These are phyloP conservation scores for Hypoxylon crocopeplum DNA, from an alignment of 495 filamentous ascomycete genomes.

Conservation along the genomic window DNA sequence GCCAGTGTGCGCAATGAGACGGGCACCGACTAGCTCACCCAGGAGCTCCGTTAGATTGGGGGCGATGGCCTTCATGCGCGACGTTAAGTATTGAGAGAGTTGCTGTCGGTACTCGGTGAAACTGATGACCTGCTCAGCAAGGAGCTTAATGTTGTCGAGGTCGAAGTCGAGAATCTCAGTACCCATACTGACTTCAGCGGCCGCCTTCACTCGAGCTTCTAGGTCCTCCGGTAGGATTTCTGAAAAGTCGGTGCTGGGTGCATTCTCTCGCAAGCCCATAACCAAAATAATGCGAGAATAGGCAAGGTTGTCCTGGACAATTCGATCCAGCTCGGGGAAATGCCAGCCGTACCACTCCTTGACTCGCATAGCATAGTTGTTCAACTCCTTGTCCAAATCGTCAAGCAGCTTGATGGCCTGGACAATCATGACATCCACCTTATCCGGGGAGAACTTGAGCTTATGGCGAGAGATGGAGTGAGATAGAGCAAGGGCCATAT, in stretches of 20 bases:
- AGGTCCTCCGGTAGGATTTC: slow-evolving; percentile 97
- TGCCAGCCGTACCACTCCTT: slow-evolving; percentile 99
- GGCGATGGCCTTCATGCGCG: slow-evolving; percentile 96
- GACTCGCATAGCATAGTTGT: slow-evolving; percentile 97
- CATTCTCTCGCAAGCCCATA: slow-evolving; percentile 86
- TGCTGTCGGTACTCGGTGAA: slow-evolving; percentile 89
- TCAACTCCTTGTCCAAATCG: slow-evolving; percentile 97
- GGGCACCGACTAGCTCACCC: slow-evolving; percentile 91
- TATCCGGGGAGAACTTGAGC: slow-evolving; percentile 98
- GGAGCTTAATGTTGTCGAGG: slow-evolving; percentile 84
- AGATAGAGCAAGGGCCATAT: slow-evolving; percentile 94
- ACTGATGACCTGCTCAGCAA: slow-evolving; percentile 91
- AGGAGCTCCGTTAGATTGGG: slow-evolving; percentile 95
- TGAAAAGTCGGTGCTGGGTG: slow-evolving; percentile 75
- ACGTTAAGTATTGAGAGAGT: slow-evolving; percentile 84
- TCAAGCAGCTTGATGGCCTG: slow-evolving; percentile 94
- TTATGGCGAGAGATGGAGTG: slow-evolving; percentile 98
- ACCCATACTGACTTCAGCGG: slow-evolving; percentile 97
- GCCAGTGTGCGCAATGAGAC: slow-evolving; percentile 94
- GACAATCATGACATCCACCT: slow-evolving; percentile 99
- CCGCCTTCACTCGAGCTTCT: slow-evolving; percentile 87
- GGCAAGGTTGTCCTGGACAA: slow-evolving; percentile 97
- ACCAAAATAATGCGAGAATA: slow-evolving; percentile 85
- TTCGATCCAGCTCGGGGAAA: slow-evolving; percentile 96
- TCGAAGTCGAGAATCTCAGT: slow-evolving; percentile 93